phyloP scores from a whole-genome alignment of 176 grass and related monocot genomes.

The Themeda triandra region DNA sequence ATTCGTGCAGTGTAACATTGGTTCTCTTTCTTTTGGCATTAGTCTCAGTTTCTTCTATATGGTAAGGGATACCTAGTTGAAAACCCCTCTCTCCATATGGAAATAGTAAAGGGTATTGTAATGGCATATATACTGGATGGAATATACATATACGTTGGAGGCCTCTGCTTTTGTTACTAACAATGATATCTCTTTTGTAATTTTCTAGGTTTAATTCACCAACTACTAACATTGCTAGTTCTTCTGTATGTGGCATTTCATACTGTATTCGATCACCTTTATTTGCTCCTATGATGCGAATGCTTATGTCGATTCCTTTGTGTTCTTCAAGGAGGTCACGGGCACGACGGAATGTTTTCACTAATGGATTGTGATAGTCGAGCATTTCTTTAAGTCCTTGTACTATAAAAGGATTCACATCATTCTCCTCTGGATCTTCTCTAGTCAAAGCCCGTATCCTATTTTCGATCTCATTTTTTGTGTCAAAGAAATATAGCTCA shows the following conservation, averaged over 20 bases:
- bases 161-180: rapidly evolving
- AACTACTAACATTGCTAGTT: neutral
- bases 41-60: no score
- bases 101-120: neutral
- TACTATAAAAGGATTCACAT: no score
- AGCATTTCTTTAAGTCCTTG: no score
- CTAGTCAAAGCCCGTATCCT: no score
- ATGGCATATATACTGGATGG: neutral
- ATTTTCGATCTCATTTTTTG: no score
- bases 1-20: neutral
- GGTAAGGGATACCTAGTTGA: neutral
- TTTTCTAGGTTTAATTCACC: neutral
- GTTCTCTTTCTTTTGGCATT: no score
- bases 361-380: no score
- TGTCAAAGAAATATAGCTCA: no score
- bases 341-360: no score
- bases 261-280: neutral
- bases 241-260: neutral
- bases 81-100: neutral
- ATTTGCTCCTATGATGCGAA: neutral
- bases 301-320: no score
- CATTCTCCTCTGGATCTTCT: no score
- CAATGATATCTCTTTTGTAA: neutral
- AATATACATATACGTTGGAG: neutral
- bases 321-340: no score